phyloP scores from a whole-genome alignment of 192 early-diverging fungal species.

The Piromyces finnis region DNA sequence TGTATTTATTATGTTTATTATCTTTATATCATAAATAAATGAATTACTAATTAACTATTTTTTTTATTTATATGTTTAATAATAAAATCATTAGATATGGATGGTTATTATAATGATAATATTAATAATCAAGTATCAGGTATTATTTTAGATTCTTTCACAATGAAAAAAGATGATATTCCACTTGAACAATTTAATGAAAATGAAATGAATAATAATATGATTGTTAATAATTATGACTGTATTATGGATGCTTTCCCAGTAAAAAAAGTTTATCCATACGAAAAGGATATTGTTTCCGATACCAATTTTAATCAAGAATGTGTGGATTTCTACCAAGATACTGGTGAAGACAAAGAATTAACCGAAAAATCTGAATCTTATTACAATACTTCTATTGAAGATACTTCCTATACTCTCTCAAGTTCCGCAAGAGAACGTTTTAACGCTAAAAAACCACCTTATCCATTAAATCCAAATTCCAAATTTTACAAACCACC shows the following conservation, averaged over 20 bases:
- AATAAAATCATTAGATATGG: too few species aligned
- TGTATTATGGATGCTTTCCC: background rate
- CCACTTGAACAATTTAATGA: background rate
- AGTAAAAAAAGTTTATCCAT: too few species aligned
- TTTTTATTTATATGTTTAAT: too few species aligned
- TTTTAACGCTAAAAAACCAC: background rate
- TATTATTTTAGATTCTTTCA: background rate
- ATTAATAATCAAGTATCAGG: background rate
- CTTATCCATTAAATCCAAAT: background rate
- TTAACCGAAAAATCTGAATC: background rate
- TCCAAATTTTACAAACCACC: background rate
- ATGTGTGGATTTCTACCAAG: background rate
- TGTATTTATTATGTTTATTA: too few species aligned
- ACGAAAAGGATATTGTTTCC: too few species aligned
- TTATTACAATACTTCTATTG: background rate
- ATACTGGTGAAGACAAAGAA: background rate
- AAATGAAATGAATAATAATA: background rate
- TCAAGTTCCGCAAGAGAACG: background rate
- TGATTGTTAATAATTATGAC: background rate
- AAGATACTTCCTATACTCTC: background rate
- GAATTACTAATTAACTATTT: too few species aligned
- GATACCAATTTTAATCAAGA: background rate
- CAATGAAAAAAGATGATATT: background rate
- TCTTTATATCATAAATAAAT: too few species aligned
- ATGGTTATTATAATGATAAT: background rate